Evolutionary conservation across 148 eudicot genomes (phyloP).

Genomic region (Chenopodium album): DNA sequence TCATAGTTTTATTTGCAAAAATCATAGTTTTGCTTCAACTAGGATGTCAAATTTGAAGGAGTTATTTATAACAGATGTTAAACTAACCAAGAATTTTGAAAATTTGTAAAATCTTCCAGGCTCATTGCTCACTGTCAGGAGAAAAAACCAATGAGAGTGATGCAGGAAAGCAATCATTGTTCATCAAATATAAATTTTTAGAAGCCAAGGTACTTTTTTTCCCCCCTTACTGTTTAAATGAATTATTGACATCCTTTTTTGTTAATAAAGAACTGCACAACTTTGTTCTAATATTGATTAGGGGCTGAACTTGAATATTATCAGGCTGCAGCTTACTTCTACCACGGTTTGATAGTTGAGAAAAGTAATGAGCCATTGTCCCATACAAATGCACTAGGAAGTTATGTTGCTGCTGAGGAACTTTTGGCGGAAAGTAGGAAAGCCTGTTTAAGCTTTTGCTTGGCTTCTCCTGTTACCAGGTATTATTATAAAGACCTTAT

Average conservation of each 20-base stretch:
- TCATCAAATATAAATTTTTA: slow-evolving; percentile 85
- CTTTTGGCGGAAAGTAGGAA: slow-evolving; percentile 75
- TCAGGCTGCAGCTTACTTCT: slow-evolving; percentile 95
- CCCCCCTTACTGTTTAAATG: neutral
- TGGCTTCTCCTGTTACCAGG: slow-evolving; percentile 84
- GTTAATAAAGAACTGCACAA: neutral
- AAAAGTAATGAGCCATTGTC: slow-evolving; percentile 72
- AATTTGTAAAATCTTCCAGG: slow-evolving; percentile 31
- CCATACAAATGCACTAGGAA: slow-evolving; percentile 61
- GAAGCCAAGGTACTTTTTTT: slow-evolving; percentile 70
- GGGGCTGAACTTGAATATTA: neutral
- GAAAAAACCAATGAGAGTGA: slow-evolving; percentile 30
- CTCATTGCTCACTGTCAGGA: slow-evolving; percentile 60
- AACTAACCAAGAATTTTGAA: neutral
- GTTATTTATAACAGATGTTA: neutral
- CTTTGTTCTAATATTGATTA: neutral
- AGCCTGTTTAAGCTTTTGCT: slow-evolving; percentile 74
- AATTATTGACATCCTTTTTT: neutral
- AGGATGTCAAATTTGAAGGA: no score
- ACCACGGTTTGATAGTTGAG: slow-evolving; percentile 77
- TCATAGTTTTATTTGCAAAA: neutral
- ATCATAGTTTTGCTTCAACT: neutral
- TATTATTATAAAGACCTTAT: slow-evolving; percentile 9
- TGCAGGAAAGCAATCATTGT: slow-evolving; percentile 61
- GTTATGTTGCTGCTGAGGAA: slow-evolving; percentile 79